Percentiles rank a stretch among this genome's conserved stretches.
These are phyloP conservation scores for Sequoia sempervirens DNA, from an alignment of 75 land plant species.

Conservation along the genomic window DNA sequence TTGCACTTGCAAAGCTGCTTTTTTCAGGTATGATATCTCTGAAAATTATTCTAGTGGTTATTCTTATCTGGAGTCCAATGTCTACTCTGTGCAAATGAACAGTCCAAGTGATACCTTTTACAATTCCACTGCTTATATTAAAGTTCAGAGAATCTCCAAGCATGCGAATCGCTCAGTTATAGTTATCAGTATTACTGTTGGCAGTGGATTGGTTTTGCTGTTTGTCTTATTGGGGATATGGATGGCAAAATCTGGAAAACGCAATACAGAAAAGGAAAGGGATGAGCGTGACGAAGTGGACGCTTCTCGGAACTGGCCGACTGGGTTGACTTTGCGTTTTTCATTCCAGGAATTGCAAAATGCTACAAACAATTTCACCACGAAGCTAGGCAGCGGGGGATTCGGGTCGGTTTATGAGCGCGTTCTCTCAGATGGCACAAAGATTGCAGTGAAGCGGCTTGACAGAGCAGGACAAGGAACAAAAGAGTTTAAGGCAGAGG, in stretches of 20 bases:
- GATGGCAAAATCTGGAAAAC: not conserved
- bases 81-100: constrained; percentile 16
- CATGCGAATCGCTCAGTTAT: not conserved
- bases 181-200: not conserved
- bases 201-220: not conserved
- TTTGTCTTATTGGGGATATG: not conserved
- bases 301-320: no score
- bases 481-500: constrained; percentile 12
- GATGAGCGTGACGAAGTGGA: not conserved
- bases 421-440: no score
- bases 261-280: not conserved
- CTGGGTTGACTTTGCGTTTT: not conserved
- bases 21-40: constrained; percentile 1
- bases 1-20: constrained; percentile 38
- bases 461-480: not conserved
- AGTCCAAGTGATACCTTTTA: no score
- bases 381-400: constrained; percentile 11
- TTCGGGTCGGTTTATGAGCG: constrained; percentile 12
- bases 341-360: not conserved
- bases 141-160: not conserved
- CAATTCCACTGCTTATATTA: constrained; percentile 15
- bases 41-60: constrained; percentile 10
- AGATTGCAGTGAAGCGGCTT: constrained; percentile 7
- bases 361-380: constrained; percentile 7
- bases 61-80: constrained; percentile 19